A percentile compares a stretch with the other conserved stretches of the same genome.
Conservation (phyloP, 805 yeast species). For the Nakazawaea ambrosiae region DNA sequence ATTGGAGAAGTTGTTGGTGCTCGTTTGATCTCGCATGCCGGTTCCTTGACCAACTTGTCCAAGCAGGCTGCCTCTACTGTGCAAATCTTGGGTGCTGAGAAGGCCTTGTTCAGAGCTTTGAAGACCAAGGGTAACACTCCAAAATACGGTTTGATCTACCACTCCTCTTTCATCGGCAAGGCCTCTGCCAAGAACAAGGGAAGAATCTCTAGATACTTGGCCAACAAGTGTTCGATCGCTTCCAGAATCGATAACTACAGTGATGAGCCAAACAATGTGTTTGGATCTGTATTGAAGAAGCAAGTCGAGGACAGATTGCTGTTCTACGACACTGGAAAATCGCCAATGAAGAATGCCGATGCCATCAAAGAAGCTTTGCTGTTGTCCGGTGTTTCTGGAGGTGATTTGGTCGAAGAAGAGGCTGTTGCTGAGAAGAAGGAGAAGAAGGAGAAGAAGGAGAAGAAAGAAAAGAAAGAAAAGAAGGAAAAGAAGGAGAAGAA, state of each 20-base stretch:
- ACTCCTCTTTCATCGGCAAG: slow-evolving; percentile 88
- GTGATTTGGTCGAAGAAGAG: slow-evolving; percentile 23
- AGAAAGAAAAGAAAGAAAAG: slow-evolving; percentile 40
- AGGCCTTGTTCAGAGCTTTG: slow-evolving; percentile 92
- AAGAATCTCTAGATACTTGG: slow-evolving; percentile 96
- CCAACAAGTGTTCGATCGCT: slow-evolving; percentile 98
- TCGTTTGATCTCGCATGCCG: slow-evolving; percentile 95
- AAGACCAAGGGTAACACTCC: slow-evolving; percentile 97
- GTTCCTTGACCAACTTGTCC: slow-evolving; percentile 91
- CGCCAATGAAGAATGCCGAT: slow-evolving; percentile 93
- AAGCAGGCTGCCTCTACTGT: slow-evolving; percentile 99
- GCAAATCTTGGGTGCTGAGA: slow-evolving; percentile 96
- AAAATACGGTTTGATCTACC: slow-evolving; percentile 91
- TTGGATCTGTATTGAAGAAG: slow-evolving; percentile 85
- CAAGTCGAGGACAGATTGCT: slow-evolving; percentile 97
- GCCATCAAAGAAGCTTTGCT: slow-evolving; percentile 91
- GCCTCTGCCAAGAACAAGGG: slow-evolving; percentile 98
- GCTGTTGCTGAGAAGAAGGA: slow-evolving; percentile 25
- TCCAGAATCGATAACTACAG: slow-evolving; percentile 97
- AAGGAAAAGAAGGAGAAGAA: slow-evolving; percentile 41
- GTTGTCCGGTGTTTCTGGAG: slow-evolving; percentile 34
- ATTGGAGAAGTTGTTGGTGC: slow-evolving; percentile 99
- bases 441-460: slow-evolving; percentile 32
- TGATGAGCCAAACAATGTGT: slow-evolving; percentile 85
- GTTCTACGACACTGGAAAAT: slow-evolving; percentile 93